Conservation (phyloP, 2,329 filamentous ascomycete genomes). For the Fusarium stilboides region DNA sequence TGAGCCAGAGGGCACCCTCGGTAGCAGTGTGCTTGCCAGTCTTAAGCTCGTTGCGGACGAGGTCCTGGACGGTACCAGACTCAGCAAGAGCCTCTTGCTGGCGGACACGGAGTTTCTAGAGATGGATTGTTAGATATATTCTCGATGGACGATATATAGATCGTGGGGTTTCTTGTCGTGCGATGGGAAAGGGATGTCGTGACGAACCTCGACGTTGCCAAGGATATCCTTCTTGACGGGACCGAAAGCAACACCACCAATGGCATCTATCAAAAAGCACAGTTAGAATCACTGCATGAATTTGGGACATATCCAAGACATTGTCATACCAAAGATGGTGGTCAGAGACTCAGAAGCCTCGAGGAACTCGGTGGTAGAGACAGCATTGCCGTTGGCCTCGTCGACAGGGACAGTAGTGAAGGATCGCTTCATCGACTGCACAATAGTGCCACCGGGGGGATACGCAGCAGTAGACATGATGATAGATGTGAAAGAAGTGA, state of each 20-base stretch:
- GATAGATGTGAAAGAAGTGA: conserved; percentile 27
- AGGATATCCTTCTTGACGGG: conserved; percentile 93
- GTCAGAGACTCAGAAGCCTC: conserved; percentile 90
- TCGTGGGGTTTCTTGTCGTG: conserved; percentile 1
- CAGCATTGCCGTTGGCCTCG: conserved; percentile 79
- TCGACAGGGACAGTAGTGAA: conserved; percentile 88
- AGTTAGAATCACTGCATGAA: conserved; percentile 25
- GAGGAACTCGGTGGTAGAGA: conserved; percentile 89
- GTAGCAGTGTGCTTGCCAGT: conserved; percentile 89
- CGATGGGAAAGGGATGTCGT: conserved; percentile 2
- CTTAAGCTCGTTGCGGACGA: conserved; percentile 90
- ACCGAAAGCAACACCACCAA: conserved; percentile 83
- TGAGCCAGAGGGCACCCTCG: conserved; percentile 92
- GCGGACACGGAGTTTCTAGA: conserved; percentile 89
- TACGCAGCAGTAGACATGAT: conserved; percentile 68
- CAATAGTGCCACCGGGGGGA: conserved; percentile 81
- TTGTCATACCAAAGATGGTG: conserved; percentile 81
- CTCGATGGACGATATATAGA: neutral
- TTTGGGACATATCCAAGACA: neutral
- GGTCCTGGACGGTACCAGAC: conserved; percentile 87
- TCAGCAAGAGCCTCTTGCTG: conserved; percentile 83
- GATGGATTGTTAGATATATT: conserved; percentile 36
- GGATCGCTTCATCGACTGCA: conserved; percentile 86
- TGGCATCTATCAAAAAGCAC: conserved; percentile 64
- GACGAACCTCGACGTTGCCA: conserved; percentile 87